Conservation (phyloP, 2,329 filamentous ascomycete species). For the Fusarium tupiense region DNA sequence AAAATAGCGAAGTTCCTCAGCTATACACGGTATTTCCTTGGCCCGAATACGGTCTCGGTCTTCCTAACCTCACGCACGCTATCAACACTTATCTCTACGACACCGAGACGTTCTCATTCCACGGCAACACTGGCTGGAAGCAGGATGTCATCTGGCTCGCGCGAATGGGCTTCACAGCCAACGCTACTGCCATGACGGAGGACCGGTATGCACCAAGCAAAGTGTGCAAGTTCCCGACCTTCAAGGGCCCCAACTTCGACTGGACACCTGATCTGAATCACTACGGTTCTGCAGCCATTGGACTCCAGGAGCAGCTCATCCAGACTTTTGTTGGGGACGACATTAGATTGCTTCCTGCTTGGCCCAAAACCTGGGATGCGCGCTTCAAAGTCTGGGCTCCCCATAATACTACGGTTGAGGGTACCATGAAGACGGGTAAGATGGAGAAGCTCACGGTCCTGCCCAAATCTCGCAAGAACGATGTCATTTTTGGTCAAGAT, state of each 20-base stretch:
- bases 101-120: neutral
- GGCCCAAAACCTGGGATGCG: slow-evolving; percentile 1
- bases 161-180: neutral
- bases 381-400: slow-evolving; percentile 6
- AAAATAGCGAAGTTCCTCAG: slow-evolving; percentile 8
- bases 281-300: slow-evolving; percentile 3
- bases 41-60: slow-evolving; percentile 1
- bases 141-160: slow-evolving; percentile 14
- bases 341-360: slow-evolving; percentile 1
- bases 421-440: neutral
- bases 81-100: slow-evolving; percentile 8
- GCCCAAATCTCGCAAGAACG: neutral
- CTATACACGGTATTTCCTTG: neutral
- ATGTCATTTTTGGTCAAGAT: neutral
- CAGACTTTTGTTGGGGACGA: slow-evolving; percentile 3
- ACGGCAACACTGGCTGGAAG: slow-evolving; percentile 8
- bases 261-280: slow-evolving; percentile 5
- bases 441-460: neutral
- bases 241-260: slow-evolving; percentile 6
- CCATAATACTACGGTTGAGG: neutral
- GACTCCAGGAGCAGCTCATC: slow-evolving; percentile 10
- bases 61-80: slow-evolving; percentile 2
- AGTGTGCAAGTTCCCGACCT: slow-evolving; percentile 2
- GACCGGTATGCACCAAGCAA: neutral
- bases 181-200: neutral